These are phyloP conservation scores for Oryza longistaminata DNA, from an alignment of 176 grass and related monocot species.

Conservation along the genomic window DNA sequence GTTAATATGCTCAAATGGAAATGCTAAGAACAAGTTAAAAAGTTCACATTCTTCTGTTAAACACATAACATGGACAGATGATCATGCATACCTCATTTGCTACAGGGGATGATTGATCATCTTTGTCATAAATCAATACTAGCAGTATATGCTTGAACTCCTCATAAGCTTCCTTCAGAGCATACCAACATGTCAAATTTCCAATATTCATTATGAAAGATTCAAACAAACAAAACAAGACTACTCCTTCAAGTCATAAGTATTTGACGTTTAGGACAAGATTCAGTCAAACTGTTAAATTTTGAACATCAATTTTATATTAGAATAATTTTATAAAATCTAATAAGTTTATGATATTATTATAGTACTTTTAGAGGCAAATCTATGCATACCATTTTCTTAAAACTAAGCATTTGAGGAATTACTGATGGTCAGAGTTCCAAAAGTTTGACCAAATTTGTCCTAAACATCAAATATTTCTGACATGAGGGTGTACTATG, in stretches of 20 bases:
- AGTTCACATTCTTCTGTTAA: slow-evolving; percentile 3
- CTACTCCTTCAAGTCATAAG: background rate
- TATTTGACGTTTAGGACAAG: too few relatives aligned
- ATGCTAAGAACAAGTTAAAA: background rate
- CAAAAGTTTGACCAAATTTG: too few relatives aligned
- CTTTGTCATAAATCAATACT: slow-evolving; percentile 88
- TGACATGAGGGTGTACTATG: background rate
- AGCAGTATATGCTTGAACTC: slow-evolving; percentile 99
- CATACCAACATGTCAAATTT: slow-evolving; percentile 41
- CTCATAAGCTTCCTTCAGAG: slow-evolving; percentile 95
- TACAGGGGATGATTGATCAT: slow-evolving; percentile 88
- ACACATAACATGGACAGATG: background rate
- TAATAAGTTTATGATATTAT: too few relatives aligned
- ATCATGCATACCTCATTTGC: slow-evolving; percentile 63
- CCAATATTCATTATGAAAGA: slow-evolving; percentile 27
- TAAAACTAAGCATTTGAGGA: too few relatives aligned
- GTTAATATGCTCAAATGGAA: background rate
- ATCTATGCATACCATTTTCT: too few relatives aligned
- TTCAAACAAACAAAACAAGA: slow-evolving; percentile 30
- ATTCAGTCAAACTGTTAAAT: too few relatives aligned
- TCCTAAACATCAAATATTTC: too few relatives aligned
- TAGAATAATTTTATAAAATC: too few relatives aligned
- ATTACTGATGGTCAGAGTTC: too few relatives aligned
- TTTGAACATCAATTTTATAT: too few relatives aligned
- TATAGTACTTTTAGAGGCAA: too few relatives aligned